Evolutionary conservation across 2,329 filamentous ascomycete species (phyloP).

Genomic region (Xylariomycetidae sp.): DNA sequence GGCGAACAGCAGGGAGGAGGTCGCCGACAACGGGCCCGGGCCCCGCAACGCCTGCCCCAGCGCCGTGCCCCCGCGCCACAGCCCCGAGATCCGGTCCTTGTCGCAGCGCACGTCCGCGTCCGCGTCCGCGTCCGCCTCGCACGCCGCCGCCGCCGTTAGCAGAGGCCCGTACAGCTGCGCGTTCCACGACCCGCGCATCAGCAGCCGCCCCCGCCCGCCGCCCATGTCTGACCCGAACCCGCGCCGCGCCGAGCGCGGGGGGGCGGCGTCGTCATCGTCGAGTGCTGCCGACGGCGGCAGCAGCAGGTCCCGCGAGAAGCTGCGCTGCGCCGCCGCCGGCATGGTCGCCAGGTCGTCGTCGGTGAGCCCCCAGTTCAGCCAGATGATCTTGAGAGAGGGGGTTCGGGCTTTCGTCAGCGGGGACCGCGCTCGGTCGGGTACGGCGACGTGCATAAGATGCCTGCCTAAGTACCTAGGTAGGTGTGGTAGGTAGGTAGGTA

Average conservation of each 20-base stretch:
- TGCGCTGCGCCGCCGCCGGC: conserved; percentile 40
- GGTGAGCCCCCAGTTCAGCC: conserved; percentile 42
- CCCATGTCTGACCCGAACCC: conserved; percentile 41
- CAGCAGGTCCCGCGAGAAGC: too few species aligned
- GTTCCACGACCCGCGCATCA: conserved; percentile 49
- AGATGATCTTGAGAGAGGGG: neutral
- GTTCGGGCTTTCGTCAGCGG: neutral
- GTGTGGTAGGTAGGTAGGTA: too few species aligned
- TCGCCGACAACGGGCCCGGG: too few species aligned
- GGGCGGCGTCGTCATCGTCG: conserved; percentile 17
- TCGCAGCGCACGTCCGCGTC: conserved; percentile 49
- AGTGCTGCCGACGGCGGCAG: too few species aligned
- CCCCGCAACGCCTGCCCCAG: conserved; percentile 19
- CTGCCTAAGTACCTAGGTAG: too few species aligned
- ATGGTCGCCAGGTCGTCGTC: conserved; percentile 42
- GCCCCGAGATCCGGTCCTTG: conserved; percentile 53
- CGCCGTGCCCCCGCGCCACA: conserved; percentile 41
- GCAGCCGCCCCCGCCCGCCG: conserved; percentile 31
- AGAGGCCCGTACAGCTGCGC: conserved; percentile 40
- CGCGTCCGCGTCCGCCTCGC: conserved; percentile 38
- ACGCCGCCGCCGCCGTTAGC: conserved; percentile 30
- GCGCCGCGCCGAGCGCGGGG: conserved; percentile 11
- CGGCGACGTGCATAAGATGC: too few species aligned
- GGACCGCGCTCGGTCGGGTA: too few species aligned
- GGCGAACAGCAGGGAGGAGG: conserved; percentile 1